Evolutionary conservation across 2,329 filamentous ascomycete species (phyloP).

Genomic region (Fusarium avenaceum): DNA sequence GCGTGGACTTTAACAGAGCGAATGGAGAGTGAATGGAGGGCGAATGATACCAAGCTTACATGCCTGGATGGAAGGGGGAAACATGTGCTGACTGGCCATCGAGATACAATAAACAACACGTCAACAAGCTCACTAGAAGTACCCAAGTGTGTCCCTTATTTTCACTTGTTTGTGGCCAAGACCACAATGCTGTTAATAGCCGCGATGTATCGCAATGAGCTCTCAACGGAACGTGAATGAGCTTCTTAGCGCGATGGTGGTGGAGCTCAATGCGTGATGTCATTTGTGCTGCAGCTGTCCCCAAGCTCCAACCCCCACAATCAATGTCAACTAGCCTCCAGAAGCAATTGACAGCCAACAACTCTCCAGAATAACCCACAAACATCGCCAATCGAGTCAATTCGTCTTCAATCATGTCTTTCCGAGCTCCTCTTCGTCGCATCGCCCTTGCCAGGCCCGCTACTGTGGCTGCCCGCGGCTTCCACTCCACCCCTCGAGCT

Average conservation of each 20-base stretch:
- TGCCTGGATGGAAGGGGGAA: too few species aligned
- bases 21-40: too few species aligned
- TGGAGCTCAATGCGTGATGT: constrained; percentile 45
- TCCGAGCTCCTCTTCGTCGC: constrained; percentile 55
- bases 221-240: constrained; percentile 1
- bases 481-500: constrained; percentile 74
- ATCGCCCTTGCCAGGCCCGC: constrained; percentile 51
- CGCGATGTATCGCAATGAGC: not conserved
- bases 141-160: too few species aligned
- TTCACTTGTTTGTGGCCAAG: too few species aligned
- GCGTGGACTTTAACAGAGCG: too few species aligned
- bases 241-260: constrained; percentile 27
- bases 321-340: constrained; percentile 15
- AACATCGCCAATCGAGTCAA: constrained; percentile 5
- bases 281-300: constrained; percentile 33
- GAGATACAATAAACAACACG: too few species aligned
- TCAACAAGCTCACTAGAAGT: too few species aligned
- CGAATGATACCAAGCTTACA: too few species aligned
- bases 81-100: too few species aligned
- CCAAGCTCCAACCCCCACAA: constrained; percentile 29
- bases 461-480: constrained; percentile 56
- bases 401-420: constrained; percentile 51
- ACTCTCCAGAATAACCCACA: constrained; percentile 13
- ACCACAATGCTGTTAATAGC: too few species aligned
- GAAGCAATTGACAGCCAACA: constrained; percentile 32